Conservation (phyloP, 345 rosid genomes). For the Arabidopsis arenosa region DNA sequence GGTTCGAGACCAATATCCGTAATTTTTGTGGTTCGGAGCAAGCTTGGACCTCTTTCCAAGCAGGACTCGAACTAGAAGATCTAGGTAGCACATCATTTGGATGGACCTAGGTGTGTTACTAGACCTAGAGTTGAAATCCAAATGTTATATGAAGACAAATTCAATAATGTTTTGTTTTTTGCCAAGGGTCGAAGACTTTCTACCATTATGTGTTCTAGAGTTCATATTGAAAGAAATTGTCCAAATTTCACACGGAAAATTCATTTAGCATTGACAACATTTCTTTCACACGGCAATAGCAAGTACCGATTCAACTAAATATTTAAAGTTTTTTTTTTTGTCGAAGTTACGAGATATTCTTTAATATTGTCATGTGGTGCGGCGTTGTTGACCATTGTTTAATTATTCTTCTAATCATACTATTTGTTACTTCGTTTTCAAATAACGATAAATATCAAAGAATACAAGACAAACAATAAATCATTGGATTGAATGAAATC, state of each 20-base stretch:
- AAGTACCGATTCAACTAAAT: slow-evolving; percentile 15
- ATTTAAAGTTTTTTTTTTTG: neutral
- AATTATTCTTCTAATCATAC: slow-evolving; percentile 15
- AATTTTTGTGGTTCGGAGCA: too few relatives aligned
- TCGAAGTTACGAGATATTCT: slow-evolving; percentile 9
- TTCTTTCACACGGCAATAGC: slow-evolving; percentile 15
- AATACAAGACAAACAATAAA: neutral
- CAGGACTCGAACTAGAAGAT: neutral
- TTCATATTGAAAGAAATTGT: neutral
- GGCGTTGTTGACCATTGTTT: slow-evolving; percentile 32
- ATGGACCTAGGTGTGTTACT: neutral
- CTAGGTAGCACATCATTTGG: neutral
- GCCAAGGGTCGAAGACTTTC: slow-evolving; percentile 6
- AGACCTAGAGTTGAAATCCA: neutral
- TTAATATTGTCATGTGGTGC: slow-evolving; percentile 19
- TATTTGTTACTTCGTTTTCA: neutral
- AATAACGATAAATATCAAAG: neutral
- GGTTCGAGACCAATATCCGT: too few relatives aligned
- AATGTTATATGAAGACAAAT: neutral
- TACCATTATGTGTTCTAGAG: slow-evolving; percentile 8
- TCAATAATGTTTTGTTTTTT: neutral
- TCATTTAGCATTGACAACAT: neutral
- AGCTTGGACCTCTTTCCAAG: neutral
- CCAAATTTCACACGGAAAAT: slow-evolving; percentile 10
- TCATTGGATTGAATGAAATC: neutral